Percentiles rank a stretch among this genome's conserved stretches.
Evolutionary conservation across 2,329 filamentous ascomycete genomes (phyloP).

Genomic region (Falciphora oryzae): DNA sequence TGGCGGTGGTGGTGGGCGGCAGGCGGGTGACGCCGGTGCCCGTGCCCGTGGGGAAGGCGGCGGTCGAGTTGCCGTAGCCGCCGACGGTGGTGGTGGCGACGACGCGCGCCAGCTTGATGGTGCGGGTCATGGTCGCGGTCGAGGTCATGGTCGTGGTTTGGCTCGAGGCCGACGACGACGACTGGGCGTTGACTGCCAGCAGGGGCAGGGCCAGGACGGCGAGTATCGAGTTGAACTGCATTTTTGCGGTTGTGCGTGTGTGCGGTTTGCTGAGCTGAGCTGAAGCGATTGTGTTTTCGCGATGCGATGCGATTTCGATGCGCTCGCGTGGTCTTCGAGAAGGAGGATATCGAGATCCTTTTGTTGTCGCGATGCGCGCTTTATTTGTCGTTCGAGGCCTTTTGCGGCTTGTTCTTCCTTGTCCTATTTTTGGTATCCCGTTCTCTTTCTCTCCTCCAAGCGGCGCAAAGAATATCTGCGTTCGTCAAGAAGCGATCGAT

Average conservation of each 20-base stretch:
- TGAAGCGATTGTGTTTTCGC: not conserved
- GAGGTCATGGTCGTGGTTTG: conserved; percentile 42
- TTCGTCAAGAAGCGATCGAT: no score
- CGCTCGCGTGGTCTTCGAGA: not conserved
- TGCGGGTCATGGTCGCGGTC: conserved; percentile 43
- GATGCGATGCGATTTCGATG: no score
- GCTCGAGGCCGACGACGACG: conserved; percentile 26
- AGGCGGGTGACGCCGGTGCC: conserved; percentile 19
- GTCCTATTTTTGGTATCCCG: not conserved
- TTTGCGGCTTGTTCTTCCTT: not conserved
- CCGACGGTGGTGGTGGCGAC: conserved; percentile 28
- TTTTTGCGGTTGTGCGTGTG: conserved; percentile 17
- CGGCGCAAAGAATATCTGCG: no score
- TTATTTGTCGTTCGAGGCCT: not conserved
- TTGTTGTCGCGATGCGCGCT: not conserved
- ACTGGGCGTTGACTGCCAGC: conserved; percentile 39
- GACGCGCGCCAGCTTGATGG: conserved; percentile 33
- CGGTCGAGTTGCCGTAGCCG: conserved; percentile 26
- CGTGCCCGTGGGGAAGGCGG: conserved; percentile 17
- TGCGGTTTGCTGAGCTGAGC: not conserved
- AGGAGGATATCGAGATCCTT: not conserved
- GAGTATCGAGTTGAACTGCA: conserved; percentile 40
- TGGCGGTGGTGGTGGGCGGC: conserved; percentile 11
- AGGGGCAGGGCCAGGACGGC: conserved; percentile 45
- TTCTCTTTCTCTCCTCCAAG: not conserved